Conservation (phyloP, 2,329 filamentous ascomycete species). For the Colletotrichum tropicale region DNA sequence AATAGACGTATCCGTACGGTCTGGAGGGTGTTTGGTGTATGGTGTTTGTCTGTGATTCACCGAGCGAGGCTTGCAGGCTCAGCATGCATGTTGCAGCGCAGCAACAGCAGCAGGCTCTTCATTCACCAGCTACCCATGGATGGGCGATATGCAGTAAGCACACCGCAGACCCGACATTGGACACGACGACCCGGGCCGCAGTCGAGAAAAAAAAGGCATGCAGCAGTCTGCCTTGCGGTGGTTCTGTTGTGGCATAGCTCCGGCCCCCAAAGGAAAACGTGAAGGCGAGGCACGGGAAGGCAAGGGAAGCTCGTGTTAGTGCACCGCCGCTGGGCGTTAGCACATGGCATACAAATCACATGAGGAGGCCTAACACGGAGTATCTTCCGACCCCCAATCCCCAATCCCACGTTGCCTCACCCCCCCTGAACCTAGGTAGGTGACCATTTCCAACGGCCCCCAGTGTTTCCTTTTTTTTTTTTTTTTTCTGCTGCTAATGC, state of each 20-base stretch:
- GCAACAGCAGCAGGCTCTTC: neutral
- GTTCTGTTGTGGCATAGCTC: neutral
- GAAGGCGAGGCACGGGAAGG: neutral
- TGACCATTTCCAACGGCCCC: neutral
- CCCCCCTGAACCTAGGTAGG: neutral
- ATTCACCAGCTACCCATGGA: neutral
- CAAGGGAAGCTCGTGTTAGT: neutral
- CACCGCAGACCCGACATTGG: neutral
- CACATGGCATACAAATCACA: neutral
- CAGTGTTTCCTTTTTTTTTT: neutral
- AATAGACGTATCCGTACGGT: neutral
- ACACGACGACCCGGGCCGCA: neutral
- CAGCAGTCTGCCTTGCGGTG: neutral
- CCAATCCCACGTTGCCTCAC: neutral
- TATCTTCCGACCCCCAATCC: neutral
- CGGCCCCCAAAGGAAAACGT: neutral
- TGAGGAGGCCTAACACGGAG: neutral
- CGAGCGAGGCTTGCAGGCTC: neutral
- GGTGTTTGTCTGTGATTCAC: neutral
- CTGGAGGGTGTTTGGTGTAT: neutral
- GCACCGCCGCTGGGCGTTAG: neutral
- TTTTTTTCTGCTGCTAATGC: neutral
- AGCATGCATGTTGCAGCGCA: neutral
- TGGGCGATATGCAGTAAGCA: neutral
- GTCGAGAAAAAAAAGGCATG: neutral